Percentiles rank a stretch among this genome's conserved stretches.
phyloP scores from a whole-genome alignment of 2,329 filamentous ascomycete species.

The Exserohilum turcica region DNA sequence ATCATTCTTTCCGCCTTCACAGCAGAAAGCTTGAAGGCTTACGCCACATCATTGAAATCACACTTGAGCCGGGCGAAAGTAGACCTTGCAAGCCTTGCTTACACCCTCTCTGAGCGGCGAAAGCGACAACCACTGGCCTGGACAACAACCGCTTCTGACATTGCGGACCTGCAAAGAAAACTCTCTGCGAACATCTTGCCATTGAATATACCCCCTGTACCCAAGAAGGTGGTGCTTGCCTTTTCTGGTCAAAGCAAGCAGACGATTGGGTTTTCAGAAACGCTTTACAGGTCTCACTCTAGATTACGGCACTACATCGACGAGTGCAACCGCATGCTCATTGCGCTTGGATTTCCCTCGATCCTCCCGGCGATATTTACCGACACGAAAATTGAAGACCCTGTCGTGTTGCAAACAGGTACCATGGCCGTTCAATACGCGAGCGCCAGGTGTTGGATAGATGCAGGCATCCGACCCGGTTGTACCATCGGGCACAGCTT shows the following conservation, averaged over 20 bases:
- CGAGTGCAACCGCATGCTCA: conserved; percentile 18
- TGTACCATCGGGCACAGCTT: conserved; percentile 39
- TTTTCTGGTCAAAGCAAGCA: conserved; percentile 13
- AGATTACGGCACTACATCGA: conserved; percentile 15
- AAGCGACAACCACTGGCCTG: conserved; percentile 7
- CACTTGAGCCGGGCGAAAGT: not conserved
- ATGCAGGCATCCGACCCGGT: conserved; percentile 20
- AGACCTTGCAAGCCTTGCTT: conserved; percentile 8
- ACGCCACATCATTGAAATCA: not conserved
- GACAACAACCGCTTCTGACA: conserved; percentile 8
- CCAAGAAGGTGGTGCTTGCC: conserved; percentile 5
- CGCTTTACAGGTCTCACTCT: conserved; percentile 1
- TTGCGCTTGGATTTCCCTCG: conserved; percentile 3
- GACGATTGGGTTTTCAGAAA: conserved; percentile 3
- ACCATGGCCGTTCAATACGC: conserved; percentile 32
- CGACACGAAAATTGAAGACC: conserved; percentile 1
- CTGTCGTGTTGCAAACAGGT: conserved; percentile 19
- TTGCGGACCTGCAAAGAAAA: not conserved
- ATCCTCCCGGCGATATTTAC: conserved; percentile 22
- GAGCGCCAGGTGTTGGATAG: conserved; percentile 23
- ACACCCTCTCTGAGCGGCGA: conserved; percentile 9
- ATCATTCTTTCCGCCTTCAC: conserved; percentile 8
- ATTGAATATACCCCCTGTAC: not conserved
- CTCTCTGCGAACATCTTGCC: conserved; percentile 2
- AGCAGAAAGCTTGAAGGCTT: conserved; percentile 6